Percentiles rank a stretch among this genome's conserved stretches.
These are phyloP conservation scores for Trichoderma gracile DNA, from an alignment of 2,329 filamentous ascomycete species.

Conservation along the genomic window DNA sequence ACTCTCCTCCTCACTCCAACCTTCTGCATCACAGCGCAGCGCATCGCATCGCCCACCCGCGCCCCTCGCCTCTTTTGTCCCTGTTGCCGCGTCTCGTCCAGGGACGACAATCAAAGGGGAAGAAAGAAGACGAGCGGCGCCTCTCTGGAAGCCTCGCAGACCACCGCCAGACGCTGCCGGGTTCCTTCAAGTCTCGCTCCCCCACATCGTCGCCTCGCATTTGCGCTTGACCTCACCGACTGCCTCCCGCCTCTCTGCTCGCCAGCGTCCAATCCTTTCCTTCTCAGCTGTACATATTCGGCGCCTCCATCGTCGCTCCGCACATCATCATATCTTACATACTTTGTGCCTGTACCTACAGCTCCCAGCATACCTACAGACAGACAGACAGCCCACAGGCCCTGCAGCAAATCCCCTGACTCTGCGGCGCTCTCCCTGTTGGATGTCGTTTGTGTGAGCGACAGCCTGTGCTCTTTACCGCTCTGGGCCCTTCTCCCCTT, in stretches of 20 bases:
- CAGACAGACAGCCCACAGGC: not conserved
- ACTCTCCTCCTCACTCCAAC: not conserved
- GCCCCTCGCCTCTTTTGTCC: not conserved
- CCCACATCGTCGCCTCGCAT: constrained; percentile 6
- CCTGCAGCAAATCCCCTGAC: constrained; percentile 13
- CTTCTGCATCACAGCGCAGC: not conserved
- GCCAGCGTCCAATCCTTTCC: constrained; percentile 5
- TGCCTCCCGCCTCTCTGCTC: not conserved
- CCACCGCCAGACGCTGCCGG: not conserved
- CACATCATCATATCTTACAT: constrained; percentile 19
- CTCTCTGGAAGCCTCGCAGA: not conserved
- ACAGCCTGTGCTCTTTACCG: constrained; percentile 4
- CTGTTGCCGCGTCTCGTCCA: no score
- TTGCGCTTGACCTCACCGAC: constrained; percentile 20
- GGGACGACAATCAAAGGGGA: not conserved
- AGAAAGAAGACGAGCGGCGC: not conserved
- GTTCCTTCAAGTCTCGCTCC: not conserved
- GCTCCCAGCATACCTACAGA: not conserved
- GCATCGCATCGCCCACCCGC: constrained; percentile 20
- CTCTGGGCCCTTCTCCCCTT: constrained; percentile 10
- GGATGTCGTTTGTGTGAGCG: constrained; percentile 11
- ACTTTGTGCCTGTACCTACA: constrained; percentile 13
- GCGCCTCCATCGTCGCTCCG: constrained; percentile 6
- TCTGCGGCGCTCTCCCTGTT: not conserved
- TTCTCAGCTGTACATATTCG: constrained; percentile 9